These are phyloP conservation scores for Fusarium burgessii DNA, from an alignment of 2,329 filamentous ascomycete species.

Conservation along the genomic window DNA sequence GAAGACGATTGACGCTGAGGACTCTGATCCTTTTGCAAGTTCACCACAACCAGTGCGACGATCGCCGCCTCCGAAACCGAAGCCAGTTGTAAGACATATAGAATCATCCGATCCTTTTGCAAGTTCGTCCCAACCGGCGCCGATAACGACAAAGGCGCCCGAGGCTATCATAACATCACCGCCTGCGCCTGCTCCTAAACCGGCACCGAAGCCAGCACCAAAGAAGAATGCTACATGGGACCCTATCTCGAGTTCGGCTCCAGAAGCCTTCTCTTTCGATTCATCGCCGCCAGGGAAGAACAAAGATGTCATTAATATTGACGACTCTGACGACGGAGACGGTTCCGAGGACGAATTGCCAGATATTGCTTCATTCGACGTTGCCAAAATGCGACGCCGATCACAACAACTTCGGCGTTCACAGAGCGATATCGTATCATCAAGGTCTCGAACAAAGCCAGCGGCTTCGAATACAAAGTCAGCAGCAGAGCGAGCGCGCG, in stretches of 20 bases:
- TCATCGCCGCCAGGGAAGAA: constrained; percentile 32
- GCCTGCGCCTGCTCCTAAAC: constrained; percentile 4
- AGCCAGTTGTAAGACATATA: constrained; percentile 5
- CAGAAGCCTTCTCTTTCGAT: constrained; percentile 49
- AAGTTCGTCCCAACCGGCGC: constrained; percentile 18
- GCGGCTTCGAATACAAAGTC: constrained; percentile 48
- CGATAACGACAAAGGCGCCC: constrained; percentile 1
- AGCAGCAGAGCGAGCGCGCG: constrained; percentile 53
- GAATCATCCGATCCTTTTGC: constrained; percentile 41
- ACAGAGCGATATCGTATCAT: constrained; percentile 48
- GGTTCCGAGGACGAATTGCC: constrained; percentile 63
- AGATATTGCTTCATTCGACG: constrained; percentile 57
- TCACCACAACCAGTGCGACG: constrained; percentile 42
- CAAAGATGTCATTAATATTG: constrained; percentile 52
- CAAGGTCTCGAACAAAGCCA: constrained; percentile 37
- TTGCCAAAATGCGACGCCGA: constrained; percentile 46
- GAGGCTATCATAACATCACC: constrained; percentile 16
- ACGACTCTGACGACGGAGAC: constrained; percentile 48
- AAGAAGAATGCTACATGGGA: constrained; percentile 55
- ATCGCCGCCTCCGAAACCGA: background rate
- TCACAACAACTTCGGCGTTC: constrained; percentile 47
- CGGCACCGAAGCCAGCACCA: background rate
- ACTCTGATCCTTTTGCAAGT: constrained; percentile 53
- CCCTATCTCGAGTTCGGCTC: constrained; percentile 66
- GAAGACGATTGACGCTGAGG: constrained; percentile 3